Percentiles rank a stretch among this genome's conserved stretches.
These are phyloP conservation scores for Neurospora hispaniola DNA, from an alignment of 495 filamentous ascomycete genomes.

Conservation along the genomic window DNA sequence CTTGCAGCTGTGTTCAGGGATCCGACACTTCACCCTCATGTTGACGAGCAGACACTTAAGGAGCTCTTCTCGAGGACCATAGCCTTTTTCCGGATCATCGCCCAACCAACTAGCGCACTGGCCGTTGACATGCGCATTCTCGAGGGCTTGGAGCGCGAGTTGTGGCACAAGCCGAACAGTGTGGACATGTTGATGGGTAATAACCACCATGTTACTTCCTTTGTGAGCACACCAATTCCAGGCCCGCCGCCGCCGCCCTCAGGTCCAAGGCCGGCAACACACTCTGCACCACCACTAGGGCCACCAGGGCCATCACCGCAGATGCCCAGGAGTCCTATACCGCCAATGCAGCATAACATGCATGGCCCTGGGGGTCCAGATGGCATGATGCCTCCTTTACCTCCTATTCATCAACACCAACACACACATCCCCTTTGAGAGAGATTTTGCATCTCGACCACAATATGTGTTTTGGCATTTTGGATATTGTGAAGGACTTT, in stretches of 20 bases:
- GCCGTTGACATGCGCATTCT: slow-evolving; percentile 58
- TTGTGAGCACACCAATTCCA: neutral
- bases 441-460: neutral
- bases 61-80: slow-evolving; percentile 56
- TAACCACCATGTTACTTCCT: neutral
- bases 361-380: neutral
- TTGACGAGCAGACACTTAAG: slow-evolving; percentile 40
- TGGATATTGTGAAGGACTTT: neutral
- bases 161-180: slow-evolving; percentile 17
- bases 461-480: neutral
- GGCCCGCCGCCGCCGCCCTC: neutral
- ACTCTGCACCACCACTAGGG: neutral
- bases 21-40: slow-evolving; percentile 40
- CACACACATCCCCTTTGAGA: neutral
- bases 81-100: slow-evolving; percentile 49
- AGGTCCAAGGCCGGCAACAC: neutral
- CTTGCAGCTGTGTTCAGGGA: slow-evolving; percentile 67
- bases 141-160: slow-evolving; percentile 46
- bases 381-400: slow-evolving; percentile 7
- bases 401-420: slow-evolving; percentile 13
- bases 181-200: slow-evolving; percentile 9
- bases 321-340: neutral
- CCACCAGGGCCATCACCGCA: neutral
- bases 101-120: slow-evolving; percentile 57
- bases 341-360: neutral